Evolutionary conservation across 495 filamentous ascomycete species (phyloP).

Genomic region (Penicillium dipodomyicola): DNA sequence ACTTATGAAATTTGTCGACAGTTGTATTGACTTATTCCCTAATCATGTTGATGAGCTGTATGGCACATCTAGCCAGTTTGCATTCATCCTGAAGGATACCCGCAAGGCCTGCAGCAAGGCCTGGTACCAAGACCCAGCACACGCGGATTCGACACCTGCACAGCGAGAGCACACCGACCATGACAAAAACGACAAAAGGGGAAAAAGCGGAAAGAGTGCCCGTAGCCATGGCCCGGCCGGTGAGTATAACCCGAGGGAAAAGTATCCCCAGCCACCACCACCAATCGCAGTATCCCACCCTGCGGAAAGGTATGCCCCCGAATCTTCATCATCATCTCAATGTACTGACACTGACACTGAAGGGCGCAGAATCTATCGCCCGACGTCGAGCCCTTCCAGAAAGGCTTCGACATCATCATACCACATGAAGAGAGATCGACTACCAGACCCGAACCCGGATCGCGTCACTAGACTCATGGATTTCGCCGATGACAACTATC

Average conservation of each 20-base stretch:
- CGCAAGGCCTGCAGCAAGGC: conserved; percentile 26
- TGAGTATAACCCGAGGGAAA: conserved; percentile 3
- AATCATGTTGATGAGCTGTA: conserved; percentile 13
- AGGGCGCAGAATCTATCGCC: not conserved
- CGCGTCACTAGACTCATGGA: not conserved
- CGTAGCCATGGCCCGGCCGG: not conserved
- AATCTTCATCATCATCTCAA: not conserved
- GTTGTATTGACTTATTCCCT: conserved; percentile 18
- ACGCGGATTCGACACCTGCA: not conserved
- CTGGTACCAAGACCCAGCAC: conserved; percentile 1
- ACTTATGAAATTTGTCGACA: conserved; percentile 31
- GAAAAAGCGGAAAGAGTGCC: not conserved
- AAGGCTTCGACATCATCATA: not conserved
- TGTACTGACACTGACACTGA: not conserved
- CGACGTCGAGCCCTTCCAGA: not conserved
- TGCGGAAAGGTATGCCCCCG: not conserved
- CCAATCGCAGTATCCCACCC: not conserved
- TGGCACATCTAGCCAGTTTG: conserved; percentile 15
- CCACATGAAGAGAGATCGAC: not conserved
- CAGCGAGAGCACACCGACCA: not conserved
- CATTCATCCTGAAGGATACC: conserved; percentile 24
- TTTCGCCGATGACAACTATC: not conserved
- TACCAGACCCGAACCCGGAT: not conserved
- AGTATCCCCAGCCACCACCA: not conserved
- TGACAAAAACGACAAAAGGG: not conserved